These are phyloP conservation scores for Alectoria sarmentosa DNA, from an alignment of 495 filamentous ascomycete genomes.

Conservation along the genomic window DNA sequence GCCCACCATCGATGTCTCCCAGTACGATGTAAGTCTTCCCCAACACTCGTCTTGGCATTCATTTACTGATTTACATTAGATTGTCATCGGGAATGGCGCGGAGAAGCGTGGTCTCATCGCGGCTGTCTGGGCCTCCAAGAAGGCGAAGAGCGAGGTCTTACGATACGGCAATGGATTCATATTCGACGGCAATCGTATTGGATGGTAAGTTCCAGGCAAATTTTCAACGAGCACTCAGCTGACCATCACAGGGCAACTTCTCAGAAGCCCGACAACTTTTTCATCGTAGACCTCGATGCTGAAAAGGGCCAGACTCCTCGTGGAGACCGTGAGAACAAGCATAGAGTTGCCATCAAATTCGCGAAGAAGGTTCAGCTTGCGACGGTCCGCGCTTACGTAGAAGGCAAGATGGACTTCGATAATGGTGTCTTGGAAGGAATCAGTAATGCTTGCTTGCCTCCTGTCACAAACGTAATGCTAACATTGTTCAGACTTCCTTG, in stretches of 20 bases:
- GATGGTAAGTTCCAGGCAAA: constrained; percentile 56
- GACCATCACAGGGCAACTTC: constrained; percentile 24
- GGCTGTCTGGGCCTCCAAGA: constrained; percentile 63
- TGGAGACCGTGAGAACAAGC: constrained; percentile 37
- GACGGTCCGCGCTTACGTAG: constrained; percentile 58
- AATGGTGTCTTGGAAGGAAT: constrained; percentile 66
- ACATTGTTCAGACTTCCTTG: constrained; percentile 59
- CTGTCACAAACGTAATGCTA: background rate
- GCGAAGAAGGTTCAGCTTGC: constrained; percentile 53
- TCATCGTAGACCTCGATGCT: constrained; percentile 59
- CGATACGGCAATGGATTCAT: constrained; percentile 46
- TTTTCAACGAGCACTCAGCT: constrained; percentile 24
- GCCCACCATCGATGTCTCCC: constrained; percentile 52
- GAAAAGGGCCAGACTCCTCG: constrained; percentile 39
- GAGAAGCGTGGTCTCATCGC: constrained; percentile 57
- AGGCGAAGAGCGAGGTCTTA: constrained; percentile 44
- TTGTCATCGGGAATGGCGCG: constrained; percentile 53
- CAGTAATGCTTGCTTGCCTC: constrained; percentile 41
- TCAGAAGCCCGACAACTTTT: constrained; percentile 33
- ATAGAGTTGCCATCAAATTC: constrained; percentile 50
- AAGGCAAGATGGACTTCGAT: constrained; percentile 49
- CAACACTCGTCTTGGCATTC: background rate
- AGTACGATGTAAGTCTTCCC: constrained; percentile 72
- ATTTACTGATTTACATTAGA: constrained; percentile 34
- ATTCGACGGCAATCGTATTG: constrained; percentile 71